Base-by-base conservation (phyloP, 2,329 filamentous ascomycete species). In the Exserohilum turcica region DNA sequence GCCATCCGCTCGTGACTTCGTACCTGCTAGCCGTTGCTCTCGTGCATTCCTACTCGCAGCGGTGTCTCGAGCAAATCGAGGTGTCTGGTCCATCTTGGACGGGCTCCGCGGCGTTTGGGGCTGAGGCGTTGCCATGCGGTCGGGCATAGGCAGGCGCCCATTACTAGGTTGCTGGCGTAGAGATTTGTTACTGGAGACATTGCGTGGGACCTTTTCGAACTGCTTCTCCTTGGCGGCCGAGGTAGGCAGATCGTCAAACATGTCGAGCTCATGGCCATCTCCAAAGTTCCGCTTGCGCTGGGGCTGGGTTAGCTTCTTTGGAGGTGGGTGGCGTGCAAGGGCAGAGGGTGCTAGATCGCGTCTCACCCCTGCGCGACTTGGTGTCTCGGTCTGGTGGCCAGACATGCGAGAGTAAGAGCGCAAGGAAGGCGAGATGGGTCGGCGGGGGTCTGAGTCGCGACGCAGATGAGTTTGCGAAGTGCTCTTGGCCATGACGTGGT, bases 211-310 rank as follows among this genome's bases (percentile, higher is more conserved):
- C 73, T 92, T 95, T 57, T 92, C 81, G 68, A 86, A 99, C 65
- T 86, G 89, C 57, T 86, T 91, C 75, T 99, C 94, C 12, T 86
- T 83, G 55, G 88, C 85, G 10, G 83, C 86, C 13, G 92, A 97
- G 0, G 92, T 97, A 1, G 93, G 93, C 50, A 99, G 79, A 74
- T 99, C 94, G 71, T 99, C 94, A 71, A 99, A 97, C 2, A 84
- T 86, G 63, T 97, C 93, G 29, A 99, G 81, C 74, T 99, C 94
- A 55, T 88, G 89, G 13, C 94, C 94, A 73, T 97, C 91, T 10
- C 94, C 94, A 76, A 95, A 99, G 36, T 66, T 65, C 9, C 63
- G 63, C 54, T 71, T 72, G 16, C 64, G 63, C 43, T 65, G 64
- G 33, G 66, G 68, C 42, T 67, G 64, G 5, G 63, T 66, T 13